Conservation (phyloP, 1,284 basidiomycete genomes). For the Ustilago trichophora region DNA sequence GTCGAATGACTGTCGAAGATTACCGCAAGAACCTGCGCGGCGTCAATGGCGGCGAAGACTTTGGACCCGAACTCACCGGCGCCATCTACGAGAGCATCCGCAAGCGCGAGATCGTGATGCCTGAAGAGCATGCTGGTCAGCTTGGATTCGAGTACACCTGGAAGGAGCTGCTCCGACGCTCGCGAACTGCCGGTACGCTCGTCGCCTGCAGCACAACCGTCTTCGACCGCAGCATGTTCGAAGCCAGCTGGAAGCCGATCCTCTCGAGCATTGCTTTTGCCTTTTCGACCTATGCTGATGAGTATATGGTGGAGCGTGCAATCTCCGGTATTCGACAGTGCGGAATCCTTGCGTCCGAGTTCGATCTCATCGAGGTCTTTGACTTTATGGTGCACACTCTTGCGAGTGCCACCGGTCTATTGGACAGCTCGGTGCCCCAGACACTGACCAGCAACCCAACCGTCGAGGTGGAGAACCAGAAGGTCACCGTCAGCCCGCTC, state of each 20-base stretch:
- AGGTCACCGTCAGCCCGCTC: conserved; percentile 86
- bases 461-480: conserved; percentile 90
- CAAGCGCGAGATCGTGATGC: conserved; percentile 94
- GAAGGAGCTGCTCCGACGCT: conserved; percentile 89
- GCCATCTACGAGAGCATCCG: conserved; percentile 91
- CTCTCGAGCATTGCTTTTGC: conserved; percentile 73
- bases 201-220: conserved; percentile 79
- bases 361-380: conserved; percentile 90
- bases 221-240: conserved; percentile 95
- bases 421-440: conserved; percentile 51
- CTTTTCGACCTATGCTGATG: conserved; percentile 94
- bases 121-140: conserved; percentile 95
- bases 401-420: conserved; percentile 54
- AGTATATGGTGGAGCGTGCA: conserved; percentile 91
- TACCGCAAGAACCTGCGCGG: conserved; percentile 92
- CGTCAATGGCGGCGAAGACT: conserved; percentile 87
- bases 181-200: conserved; percentile 81
- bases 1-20: conserved; percentile 95
- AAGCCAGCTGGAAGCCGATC: conserved; percentile 85
- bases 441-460: conserved; percentile 79
- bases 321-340: conserved; percentile 96
- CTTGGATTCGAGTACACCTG: conserved; percentile 98
- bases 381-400: conserved; percentile 94
- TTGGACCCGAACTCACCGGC: conserved; percentile 85
- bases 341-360: conserved; percentile 88